Conservation (phyloP, 305 asterid species). For the Petunia hybrid region DNA sequence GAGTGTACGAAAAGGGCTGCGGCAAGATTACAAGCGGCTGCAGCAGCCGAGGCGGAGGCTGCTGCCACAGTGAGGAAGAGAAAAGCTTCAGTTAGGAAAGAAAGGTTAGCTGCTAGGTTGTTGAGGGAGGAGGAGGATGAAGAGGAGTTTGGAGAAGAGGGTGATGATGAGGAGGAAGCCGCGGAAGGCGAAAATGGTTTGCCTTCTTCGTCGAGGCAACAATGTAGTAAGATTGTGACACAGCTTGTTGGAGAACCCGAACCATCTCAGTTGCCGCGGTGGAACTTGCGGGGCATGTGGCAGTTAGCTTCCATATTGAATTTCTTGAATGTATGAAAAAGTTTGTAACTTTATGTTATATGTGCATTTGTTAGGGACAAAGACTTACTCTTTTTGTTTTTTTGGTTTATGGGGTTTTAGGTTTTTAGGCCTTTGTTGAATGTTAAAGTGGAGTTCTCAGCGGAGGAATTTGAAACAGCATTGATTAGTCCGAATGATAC, state of each 20-base stretch:
- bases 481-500: slow-evolving; percentile 80
- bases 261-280: slow-evolving; percentile 84
- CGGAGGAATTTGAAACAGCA: slow-evolving; percentile 97
- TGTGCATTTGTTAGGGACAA: slow-evolving; percentile 22
- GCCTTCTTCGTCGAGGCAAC: slow-evolving; percentile 49
- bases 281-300: slow-evolving; percentile 96
- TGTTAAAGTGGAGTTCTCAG: slow-evolving; percentile 87
- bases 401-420: slow-evolving; percentile 52
- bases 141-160: slow-evolving; percentile 40
- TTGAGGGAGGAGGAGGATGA: slow-evolving; percentile 74
- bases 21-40: slow-evolving; percentile 84
- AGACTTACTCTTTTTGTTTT: slow-evolving; percentile 9
- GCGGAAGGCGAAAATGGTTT: slow-evolving; percentile 56
- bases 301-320: slow-evolving; percentile 92
- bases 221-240: slow-evolving; percentile 66
- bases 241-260: slow-evolving; percentile 81
- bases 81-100: slow-evolving; percentile 63
- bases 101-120: slow-evolving; percentile 57
- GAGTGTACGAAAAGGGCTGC: slow-evolving; percentile 97
- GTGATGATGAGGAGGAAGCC: slow-evolving; percentile 50
- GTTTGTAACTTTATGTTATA: slow-evolving; percentile 29
- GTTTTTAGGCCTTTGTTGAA: slow-evolving; percentile 92
- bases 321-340: slow-evolving; percentile 84
- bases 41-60: slow-evolving; percentile 85
- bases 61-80: slow-evolving; percentile 65